phyloP scores from a whole-genome alignment of 2,329 filamentous ascomycete species.

The Cordyceps tenuipes region DNA sequence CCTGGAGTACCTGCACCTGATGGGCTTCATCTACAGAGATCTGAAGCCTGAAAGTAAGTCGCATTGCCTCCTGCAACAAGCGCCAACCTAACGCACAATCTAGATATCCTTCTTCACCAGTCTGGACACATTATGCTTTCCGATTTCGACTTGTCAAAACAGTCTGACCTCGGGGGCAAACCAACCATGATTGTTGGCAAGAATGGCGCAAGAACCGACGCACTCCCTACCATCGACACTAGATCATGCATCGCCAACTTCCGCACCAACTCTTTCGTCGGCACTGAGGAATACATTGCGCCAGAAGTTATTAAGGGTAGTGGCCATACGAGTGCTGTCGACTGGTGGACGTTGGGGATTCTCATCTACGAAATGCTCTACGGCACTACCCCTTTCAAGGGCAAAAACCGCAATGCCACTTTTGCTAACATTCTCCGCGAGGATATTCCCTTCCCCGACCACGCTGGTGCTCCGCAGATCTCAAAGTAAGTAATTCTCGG shows the following conservation, averaged over 20 bases:
- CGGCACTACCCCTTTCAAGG: slow-evolving; percentile 97
- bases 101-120: slow-evolving; percentile 94
- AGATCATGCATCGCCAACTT: slow-evolving; percentile 98
- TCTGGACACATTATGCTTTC: slow-evolving; percentile 99
- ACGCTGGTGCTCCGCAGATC: slow-evolving; percentile 72
- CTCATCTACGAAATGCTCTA: slow-evolving; percentile 98
- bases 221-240: slow-evolving; percentile 93
- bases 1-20: slow-evolving; percentile 91
- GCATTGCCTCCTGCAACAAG: not conserved
- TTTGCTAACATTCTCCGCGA: slow-evolving; percentile 96
- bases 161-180: slow-evolving; percentile 90
- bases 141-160: slow-evolving; percentile 96
- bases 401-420: slow-evolving; percentile 95
- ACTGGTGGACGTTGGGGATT: slow-evolving; percentile 98
- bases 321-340: slow-evolving; percentile 94
- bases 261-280: slow-evolving; percentile 95
- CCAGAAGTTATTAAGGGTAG: slow-evolving; percentile 98
- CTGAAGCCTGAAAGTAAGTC: slow-evolving; percentile 91
- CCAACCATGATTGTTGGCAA: slow-evolving; percentile 96
- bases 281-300: slow-evolving; percentile 97
- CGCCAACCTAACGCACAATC: not conserved
- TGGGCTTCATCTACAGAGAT: slow-evolving; percentile 99
- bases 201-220: slow-evolving; percentile 76
- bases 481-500: slow-evolving; percentile 62
- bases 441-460: slow-evolving; percentile 92